A percentile compares a stretch with the other conserved stretches of the same genome.
Conservation (phyloP, 257 asterid genomes). For the Plantago ovata region DNA sequence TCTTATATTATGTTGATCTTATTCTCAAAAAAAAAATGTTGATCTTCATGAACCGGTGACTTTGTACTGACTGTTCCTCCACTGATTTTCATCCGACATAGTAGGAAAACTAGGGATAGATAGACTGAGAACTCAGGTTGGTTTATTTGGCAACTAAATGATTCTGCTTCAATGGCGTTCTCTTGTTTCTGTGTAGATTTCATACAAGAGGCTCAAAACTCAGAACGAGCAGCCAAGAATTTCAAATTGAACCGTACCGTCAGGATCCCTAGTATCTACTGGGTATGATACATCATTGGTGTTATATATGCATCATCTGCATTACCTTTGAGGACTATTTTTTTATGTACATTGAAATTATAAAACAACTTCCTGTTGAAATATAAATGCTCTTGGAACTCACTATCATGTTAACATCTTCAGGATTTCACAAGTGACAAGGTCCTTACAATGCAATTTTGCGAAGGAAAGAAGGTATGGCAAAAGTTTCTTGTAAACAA, state of each 20-base stretch:
- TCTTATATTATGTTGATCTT: neutral
- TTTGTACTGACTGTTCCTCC: neutral
- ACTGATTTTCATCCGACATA: neutral
- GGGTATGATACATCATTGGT: constrained; percentile 53
- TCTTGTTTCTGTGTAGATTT: constrained; percentile 56
- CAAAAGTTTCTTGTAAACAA: neutral
- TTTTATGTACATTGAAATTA: constrained; percentile 2
- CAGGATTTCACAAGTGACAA: constrained; percentile 82
- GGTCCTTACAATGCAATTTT: constrained; percentile 88
- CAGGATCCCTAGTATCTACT: constrained; percentile 63
- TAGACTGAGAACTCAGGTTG: constrained; percentile 12
- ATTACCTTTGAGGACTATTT: constrained; percentile 8
- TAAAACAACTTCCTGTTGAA: neutral
- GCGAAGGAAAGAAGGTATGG: constrained; percentile 78
- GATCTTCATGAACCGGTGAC: neutral
- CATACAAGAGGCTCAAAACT: constrained; percentile 79
- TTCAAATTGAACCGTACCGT: constrained; percentile 55
- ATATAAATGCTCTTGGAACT: constrained; percentile 17
- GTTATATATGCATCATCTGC: constrained; percentile 17
- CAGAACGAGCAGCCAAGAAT: constrained; percentile 62
- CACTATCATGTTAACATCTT: constrained; percentile 17
- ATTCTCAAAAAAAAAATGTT: no score
- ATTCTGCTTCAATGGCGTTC: constrained; percentile 22
- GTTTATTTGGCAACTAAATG: constrained; percentile 14
- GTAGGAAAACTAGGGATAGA: neutral